These are phyloP conservation scores for Aphanomyces cochlioides DNA, from an alignment of 352 stramenopile species.

Conservation along the genomic window DNA sequence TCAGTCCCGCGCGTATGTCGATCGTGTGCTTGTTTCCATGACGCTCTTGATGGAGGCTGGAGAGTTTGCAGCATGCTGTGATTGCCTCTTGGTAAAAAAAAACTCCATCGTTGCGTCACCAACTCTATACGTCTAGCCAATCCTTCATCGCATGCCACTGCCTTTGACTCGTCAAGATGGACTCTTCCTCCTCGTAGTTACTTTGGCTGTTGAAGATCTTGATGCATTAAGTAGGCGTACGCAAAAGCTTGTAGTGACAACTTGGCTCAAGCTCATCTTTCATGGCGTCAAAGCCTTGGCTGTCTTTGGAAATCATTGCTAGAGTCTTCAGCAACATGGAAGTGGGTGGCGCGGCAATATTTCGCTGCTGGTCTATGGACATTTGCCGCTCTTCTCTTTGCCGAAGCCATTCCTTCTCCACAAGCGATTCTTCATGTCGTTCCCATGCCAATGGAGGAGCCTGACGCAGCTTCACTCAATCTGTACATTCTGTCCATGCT, in stretches of 20 bases:
- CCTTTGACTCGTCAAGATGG: conserved; percentile 10
- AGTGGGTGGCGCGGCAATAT: neutral
- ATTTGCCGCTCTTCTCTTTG: neutral
- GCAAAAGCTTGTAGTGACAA: neutral
- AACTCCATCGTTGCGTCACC: neutral
- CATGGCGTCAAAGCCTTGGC: conserved; percentile 3
- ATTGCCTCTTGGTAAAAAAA: neutral
- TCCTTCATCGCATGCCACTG: conserved; percentile 3
- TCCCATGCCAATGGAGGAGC: neutral
- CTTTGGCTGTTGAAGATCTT: neutral
- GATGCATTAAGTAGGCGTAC: neutral
- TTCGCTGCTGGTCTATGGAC: neutral
- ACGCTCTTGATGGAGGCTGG: neutral
- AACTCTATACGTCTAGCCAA: neutral
- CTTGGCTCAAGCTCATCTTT: neutral
- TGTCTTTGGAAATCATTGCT: no score
- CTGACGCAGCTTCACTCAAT: neutral
- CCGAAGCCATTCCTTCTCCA: neutral
- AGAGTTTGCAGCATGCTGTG: neutral
- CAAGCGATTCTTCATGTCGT: neutral
- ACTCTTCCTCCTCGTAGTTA: conserved; percentile 4
- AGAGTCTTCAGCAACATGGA: no score
- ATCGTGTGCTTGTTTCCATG: neutral
- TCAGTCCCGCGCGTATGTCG: neutral
- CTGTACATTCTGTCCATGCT: neutral